phyloP scores from a whole-genome alignment of 768 basidiomycete genomes.

The Hygrophorus russula region DNA sequence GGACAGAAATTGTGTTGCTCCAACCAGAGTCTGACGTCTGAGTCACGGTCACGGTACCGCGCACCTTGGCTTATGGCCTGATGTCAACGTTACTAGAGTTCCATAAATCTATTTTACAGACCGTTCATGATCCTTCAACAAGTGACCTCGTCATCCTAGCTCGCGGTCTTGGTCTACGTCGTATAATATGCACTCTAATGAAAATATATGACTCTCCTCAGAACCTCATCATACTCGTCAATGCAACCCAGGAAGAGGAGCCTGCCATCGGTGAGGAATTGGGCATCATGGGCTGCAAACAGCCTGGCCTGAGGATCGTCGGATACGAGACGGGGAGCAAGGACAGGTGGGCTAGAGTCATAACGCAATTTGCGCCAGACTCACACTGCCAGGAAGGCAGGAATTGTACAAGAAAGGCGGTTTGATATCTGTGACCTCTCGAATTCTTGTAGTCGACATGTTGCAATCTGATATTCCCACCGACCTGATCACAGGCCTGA shows the following conservation, averaged over 20 bases:
- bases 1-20: no score
- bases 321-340: slow-evolving; percentile 70
- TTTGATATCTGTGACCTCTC: slow-evolving; percentile 83
- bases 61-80: no score
- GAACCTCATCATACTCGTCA: slow-evolving; percentile 76
- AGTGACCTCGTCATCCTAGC: slow-evolving; percentile 73
- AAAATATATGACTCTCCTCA: slow-evolving; percentile 86
- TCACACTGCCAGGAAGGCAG: slow-evolving; percentile 40
- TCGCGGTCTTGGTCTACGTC: slow-evolving; percentile 81
- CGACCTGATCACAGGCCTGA: slow-evolving; percentile 77
- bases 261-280: slow-evolving; percentile 87
- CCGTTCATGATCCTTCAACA: slow-evolving; percentile 62
- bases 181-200: slow-evolving; percentile 76
- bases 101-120: slow-evolving; percentile 56
- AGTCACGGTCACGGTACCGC: no score
- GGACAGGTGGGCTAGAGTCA: slow-evolving; percentile 48
- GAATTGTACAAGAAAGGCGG: slow-evolving; percentile 82
- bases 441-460: slow-evolving; percentile 94
- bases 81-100: slow-evolving; percentile 52
- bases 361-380: not conserved
- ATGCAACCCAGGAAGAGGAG: slow-evolving; percentile 81
- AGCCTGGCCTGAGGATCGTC: slow-evolving; percentile 74
- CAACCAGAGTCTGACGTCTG: no score
- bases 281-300: slow-evolving; percentile 82
- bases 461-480: slow-evolving; percentile 77